Conservation (phyloP, 305 asterid species). For the Salvia sclarea region DNA sequence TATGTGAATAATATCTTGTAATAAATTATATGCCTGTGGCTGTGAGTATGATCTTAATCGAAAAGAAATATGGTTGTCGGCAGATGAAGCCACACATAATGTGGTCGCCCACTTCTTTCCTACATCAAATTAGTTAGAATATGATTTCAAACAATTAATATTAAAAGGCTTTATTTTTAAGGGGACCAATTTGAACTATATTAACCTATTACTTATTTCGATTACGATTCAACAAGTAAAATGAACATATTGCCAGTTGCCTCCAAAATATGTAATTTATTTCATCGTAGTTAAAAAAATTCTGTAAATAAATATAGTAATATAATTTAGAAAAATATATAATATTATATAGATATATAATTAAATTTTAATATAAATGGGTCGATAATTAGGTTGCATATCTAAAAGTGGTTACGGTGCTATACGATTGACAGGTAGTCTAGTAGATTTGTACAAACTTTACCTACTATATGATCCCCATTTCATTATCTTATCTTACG, state of each 20-base stretch:
- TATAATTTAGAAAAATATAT: not conserved
- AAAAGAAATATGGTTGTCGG: conserved; percentile 31
- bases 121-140: not conserved
- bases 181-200: not conserved
- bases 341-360: too few relatives aligned
- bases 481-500: not conserved
- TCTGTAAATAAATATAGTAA: not conserved
- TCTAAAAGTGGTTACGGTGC: not conserved
- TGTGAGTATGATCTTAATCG: not conserved
- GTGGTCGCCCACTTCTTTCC: conserved; percentile 28
- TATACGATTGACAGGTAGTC: not conserved
- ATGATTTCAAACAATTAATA: not conserved
- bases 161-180: not conserved
- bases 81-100: conserved; percentile 24
- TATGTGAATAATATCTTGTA: not conserved
- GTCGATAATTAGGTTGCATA: too few relatives aligned
- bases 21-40: not conserved
- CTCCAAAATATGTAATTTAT: not conserved
- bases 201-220: not conserved
- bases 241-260: too few relatives aligned
- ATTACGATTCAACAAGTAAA: not conserved
- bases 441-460: too few relatives aligned
- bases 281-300: not conserved
- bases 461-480: not conserved
- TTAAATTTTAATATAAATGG: too few relatives aligned